Percentiles rank a stretch among this genome's conserved stretches.
These are phyloP conservation scores for Penicillium turbatum DNA, from an alignment of 495 filamentous ascomycete genomes.

Conservation along the genomic window DNA sequence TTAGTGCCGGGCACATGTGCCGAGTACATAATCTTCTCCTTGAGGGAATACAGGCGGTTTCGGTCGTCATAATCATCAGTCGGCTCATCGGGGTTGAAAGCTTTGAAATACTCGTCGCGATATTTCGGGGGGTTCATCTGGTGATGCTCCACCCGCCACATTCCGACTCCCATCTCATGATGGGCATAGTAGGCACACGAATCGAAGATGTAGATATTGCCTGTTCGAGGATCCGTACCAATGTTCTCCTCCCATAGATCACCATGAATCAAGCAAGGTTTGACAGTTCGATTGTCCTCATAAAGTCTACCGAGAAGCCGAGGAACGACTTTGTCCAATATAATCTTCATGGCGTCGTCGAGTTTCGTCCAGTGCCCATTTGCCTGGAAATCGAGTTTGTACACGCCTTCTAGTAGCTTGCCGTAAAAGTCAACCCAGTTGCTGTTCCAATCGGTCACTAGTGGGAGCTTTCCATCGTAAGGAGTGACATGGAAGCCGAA, in stretches of 20 bases:
- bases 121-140: neutral
- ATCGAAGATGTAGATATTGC: neutral
- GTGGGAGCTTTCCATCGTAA: constrained; percentile 3
- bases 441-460: neutral
- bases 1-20: no score
- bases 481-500: constrained; percentile 9
- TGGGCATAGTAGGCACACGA: neutral
- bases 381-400: neutral
- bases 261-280: constrained; percentile 10
- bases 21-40: no score
- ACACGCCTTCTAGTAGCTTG: neutral
- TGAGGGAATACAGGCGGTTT: no score
- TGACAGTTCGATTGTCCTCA: neutral
- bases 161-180: neutral
- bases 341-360: neutral
- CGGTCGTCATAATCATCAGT: neutral
- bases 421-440: neutral
- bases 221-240: neutral
- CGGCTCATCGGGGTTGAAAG: neutral
- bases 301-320: constrained; percentile 1
- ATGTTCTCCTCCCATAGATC: constrained; percentile 10
- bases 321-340: constrained; percentile 1
- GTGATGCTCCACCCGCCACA: neutral
- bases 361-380: constrained; percentile 5
- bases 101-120: neutral